Percentiles rank a stretch among this genome's conserved stretches.
These are phyloP conservation scores for Orbilia blumenaviensis DNA, from an alignment of 2,329 filamentous ascomycete species.

Conservation along the genomic window DNA sequence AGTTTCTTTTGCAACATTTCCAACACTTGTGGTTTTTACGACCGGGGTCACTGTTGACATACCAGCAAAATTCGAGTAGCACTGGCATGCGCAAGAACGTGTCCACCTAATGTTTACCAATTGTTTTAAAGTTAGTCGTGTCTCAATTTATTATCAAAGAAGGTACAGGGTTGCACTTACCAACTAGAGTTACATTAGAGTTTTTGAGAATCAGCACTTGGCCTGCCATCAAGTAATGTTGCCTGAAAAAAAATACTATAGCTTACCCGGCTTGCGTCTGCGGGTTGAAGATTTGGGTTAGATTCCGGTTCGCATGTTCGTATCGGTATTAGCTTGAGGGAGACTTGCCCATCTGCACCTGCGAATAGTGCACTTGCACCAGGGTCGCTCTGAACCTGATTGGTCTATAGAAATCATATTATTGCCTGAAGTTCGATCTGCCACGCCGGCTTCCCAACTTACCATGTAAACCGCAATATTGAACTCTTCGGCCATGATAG, in stretches of 20 bases:
- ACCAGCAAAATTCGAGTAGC: slow-evolving; percentile 71
- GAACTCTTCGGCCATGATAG: slow-evolving; percentile 74
- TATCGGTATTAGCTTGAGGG: not conserved
- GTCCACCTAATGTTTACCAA: slow-evolving; percentile 65
- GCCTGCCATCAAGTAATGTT: not conserved
- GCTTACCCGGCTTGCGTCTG: slow-evolving; percentile 57
- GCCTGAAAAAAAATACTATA: not conserved
- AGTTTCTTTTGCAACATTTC: not conserved
- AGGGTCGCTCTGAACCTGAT: slow-evolving; percentile 76
- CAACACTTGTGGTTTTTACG: not conserved
- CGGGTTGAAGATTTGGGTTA: slow-evolving; percentile 24
- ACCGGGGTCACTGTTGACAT: not conserved
- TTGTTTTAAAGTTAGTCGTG: not conserved
- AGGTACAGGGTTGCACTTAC: slow-evolving; percentile 41
- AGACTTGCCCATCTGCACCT: slow-evolving; percentile 68
- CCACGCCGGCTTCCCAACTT: slow-evolving; percentile 48
- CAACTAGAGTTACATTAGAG: slow-evolving; percentile 42
- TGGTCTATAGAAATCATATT: slow-evolving; percentile 65
- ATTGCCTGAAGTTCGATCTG: slow-evolving; percentile 27
- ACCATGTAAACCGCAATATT: slow-evolving; percentile 73
- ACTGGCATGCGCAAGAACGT: slow-evolving; percentile 75
- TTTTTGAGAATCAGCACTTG: not conserved
- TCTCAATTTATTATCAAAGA: not conserved
- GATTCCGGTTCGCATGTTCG: not conserved
- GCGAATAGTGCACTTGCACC: slow-evolving; percentile 74